Evolutionary conservation across 139 green algal species (phyloP), one percentile per base, ranked within the genome.

Genomic region (Mesotaenium endlicherianum): DNA sequence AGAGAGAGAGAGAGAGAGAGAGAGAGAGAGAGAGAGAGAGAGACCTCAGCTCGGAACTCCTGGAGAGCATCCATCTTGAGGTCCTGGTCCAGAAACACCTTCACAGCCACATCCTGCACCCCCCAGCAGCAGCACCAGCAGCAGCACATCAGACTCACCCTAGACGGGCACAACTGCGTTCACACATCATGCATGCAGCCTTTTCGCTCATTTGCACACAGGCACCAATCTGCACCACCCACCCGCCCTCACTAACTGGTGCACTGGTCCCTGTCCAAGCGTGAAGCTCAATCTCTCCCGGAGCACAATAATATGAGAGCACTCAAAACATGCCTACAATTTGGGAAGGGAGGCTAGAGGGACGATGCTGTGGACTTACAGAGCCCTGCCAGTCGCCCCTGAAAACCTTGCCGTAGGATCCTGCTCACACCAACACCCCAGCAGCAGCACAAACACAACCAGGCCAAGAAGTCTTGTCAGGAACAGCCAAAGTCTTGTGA

Each of bases 21-120:
- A 64, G 53, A 34, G 53, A 64, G 20, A 34, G 26, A 34, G 53
- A 20, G 26, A 64, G 26, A 64, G 26, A 64, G 26, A 64, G 26
- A 34, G 26, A 78, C 70, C 26, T 78, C 70, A 16, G 70, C 70
- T 34, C n/a, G 20, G 70, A 78, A 78, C 70, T 78, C 70, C 43
- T 78, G 42, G 8, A 78, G 44, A 69, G 70, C 70, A 8, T 78
- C 70, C n/a, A 31, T 6, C 70, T 78, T 58, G 11, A 87, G 31
- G 16, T 87, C 81, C 6, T 85, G 74, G 31, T 87, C 81, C n/a
- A 83, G 74, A 78, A 87, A 87, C 58, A 82, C 70, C 59, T 87
- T 87, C 49, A 87, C 81, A 53, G 81, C 81, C 47, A 87, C 81
- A 5, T 87, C 81, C 80, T 82, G 70, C 8, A 5, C 8, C 8